Evolutionary conservation across 495 filamentous ascomycete species (phyloP).

Genomic region (Tuber brumale): DNA sequence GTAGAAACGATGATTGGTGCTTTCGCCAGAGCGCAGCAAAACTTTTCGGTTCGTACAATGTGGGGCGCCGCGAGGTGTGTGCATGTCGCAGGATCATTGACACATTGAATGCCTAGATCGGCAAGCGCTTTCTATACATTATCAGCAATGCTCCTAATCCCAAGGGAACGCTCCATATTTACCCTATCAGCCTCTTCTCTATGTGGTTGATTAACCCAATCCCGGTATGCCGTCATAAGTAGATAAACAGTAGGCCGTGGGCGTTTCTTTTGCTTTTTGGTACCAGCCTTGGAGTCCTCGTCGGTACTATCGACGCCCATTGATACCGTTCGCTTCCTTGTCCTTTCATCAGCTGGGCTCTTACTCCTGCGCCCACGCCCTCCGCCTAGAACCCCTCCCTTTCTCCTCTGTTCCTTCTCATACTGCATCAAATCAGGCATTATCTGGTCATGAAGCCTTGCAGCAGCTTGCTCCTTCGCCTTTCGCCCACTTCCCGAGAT

Average conservation of each 20-base stretch:
- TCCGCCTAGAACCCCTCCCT: slow-evolving; percentile 76
- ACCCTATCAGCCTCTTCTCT: slow-evolving; percentile 77
- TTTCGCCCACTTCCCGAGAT: slow-evolving; percentile 62
- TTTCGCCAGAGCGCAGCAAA: slow-evolving; percentile 74
- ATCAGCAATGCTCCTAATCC: slow-evolving; percentile 31
- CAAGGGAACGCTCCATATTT: slow-evolving; percentile 41
- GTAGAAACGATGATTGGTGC: slow-evolving; percentile 67
- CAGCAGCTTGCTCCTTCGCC: slow-evolving; percentile 75
- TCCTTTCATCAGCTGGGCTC: slow-evolving; percentile 43
- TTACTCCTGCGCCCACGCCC: slow-evolving; percentile 53
- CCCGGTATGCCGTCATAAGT: slow-evolving; percentile 38
- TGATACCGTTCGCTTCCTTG: slow-evolving; percentile 51
- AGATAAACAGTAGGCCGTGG: slow-evolving; percentile 32
- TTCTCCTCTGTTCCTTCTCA: slow-evolving; percentile 86
- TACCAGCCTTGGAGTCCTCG: slow-evolving; percentile 17
- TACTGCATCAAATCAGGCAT: slow-evolving; percentile 80
- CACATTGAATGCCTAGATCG: slow-evolving; percentile 72
- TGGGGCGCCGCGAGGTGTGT: slow-evolving; percentile 81
- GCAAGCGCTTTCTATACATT: slow-evolving; percentile 65
- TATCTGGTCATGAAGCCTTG: slow-evolving; percentile 60
- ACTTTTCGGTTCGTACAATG: slow-evolving; percentile 85
- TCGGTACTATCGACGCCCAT: slow-evolving; percentile 15
- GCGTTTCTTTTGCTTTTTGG: slow-evolving; percentile 35
- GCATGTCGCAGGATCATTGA: slow-evolving; percentile 64
- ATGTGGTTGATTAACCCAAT: slow-evolving; percentile 48